Evolutionary conservation across 345 rosid species (phyloP).

Genomic region (Eucalyptus globulus): DNA sequence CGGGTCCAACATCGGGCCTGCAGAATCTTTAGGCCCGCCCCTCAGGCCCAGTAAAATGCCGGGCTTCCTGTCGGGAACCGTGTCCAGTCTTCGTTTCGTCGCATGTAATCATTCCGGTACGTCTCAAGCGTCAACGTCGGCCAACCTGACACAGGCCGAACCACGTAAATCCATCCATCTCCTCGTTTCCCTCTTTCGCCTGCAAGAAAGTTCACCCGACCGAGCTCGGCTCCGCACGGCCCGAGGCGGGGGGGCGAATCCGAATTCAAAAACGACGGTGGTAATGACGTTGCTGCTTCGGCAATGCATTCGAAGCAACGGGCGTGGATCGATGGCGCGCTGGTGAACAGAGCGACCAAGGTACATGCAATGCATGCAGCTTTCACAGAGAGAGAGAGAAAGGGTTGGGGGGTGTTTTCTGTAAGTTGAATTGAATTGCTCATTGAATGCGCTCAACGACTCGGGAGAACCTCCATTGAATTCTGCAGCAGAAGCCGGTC

Average conservation of each 20-base stretch:
- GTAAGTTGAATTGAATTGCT: constrained; percentile 13
- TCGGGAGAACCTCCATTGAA: constrained; percentile 32
- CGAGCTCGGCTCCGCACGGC: not conserved
- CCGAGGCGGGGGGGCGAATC: not conserved
- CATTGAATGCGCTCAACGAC: constrained; percentile 71
- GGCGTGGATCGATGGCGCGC: not conserved
- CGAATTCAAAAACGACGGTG: not conserved
- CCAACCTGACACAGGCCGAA: not conserved
- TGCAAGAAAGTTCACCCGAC: not conserved
- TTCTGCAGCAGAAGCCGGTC: constrained; percentile 33
- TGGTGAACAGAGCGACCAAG: not conserved
- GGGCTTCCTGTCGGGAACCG: not conserved
- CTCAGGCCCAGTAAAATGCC: not conserved
- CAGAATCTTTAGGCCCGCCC: not conserved
- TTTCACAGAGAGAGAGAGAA: not conserved
- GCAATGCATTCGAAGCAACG: not conserved
- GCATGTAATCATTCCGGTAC: not conserved
- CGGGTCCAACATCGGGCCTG: not conserved
- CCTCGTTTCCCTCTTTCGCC: not conserved
- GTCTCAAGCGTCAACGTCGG: not conserved
- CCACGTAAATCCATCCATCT: not conserved
- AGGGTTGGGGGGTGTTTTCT: accelerated
- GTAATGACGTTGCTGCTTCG: not conserved
- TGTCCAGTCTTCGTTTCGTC: not conserved
- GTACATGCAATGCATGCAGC: not conserved